Evolutionary conservation across 306 rosid species (phyloP).

Genomic region (Castanospermum australe): DNA sequence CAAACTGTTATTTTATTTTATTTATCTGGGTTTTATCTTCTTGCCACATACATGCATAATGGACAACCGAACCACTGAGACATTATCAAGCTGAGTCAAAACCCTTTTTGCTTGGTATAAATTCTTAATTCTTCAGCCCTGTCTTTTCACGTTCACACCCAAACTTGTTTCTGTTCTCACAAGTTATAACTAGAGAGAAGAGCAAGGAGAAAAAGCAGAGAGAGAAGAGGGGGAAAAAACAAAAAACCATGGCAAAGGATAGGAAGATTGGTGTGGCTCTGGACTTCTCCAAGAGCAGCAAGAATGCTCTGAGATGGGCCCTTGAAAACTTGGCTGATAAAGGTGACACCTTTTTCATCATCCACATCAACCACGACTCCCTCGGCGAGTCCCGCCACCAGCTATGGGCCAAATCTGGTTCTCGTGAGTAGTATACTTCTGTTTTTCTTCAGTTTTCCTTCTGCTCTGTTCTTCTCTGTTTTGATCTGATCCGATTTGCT

Average conservation of each 20-base stretch:
- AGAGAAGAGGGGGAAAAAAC: not conserved
- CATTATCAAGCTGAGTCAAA: not conserved
- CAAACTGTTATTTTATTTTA: no score
- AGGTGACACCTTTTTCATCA: constrained; percentile 75
- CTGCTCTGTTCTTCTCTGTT: not conserved
- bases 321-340: constrained; percentile 76
- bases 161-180: no score
- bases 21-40: no score
- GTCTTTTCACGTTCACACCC: not conserved
- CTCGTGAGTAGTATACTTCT: constrained; percentile 50
- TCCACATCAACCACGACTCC: constrained; percentile 53
- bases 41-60: no score
- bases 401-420: constrained; percentile 69
- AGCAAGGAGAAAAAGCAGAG: not conserved
- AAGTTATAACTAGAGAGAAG: no score
- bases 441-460: not conserved
- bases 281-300: constrained; percentile 90
- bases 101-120: not conserved
- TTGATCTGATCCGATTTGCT: not conserved
- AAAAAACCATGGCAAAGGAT: constrained; percentile 59
- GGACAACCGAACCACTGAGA: no score
- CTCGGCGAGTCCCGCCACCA: constrained; percentile 43
- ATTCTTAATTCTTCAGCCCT: not conserved
- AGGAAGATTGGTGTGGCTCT: constrained; percentile 79
- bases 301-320: constrained; percentile 87